Percentiles rank a stretch among this genome's conserved stretches.
These are phyloP conservation scores for Fusarium goolgardi DNA, from an alignment of 2,329 filamentous ascomycete species.

Conservation along the genomic window DNA sequence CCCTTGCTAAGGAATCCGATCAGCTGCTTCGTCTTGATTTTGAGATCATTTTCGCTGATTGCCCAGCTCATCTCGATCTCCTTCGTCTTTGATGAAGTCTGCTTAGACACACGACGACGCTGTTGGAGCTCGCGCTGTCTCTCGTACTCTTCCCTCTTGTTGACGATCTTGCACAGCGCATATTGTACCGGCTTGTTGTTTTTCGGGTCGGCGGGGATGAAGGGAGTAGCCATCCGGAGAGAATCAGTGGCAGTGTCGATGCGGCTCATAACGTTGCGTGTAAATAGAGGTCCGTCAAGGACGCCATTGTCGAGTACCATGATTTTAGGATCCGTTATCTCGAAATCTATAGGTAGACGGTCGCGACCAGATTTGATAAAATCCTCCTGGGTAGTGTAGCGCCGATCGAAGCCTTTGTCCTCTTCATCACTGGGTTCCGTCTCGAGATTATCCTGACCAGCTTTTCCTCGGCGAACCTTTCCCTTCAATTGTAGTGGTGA, in stretches of 20 bases:
- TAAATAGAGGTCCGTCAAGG: slow-evolving; percentile 55
- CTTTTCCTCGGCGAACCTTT: neutral
- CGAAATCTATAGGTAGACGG: slow-evolving; percentile 57
- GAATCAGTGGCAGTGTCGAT: slow-evolving; percentile 52
- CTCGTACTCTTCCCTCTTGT: slow-evolving; percentile 64
- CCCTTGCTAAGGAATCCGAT: slow-evolving; percentile 78
- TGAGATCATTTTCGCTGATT: slow-evolving; percentile 79
- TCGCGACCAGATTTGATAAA: slow-evolving; percentile 52
- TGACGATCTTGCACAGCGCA: slow-evolving; percentile 78
- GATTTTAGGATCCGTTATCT: slow-evolving; percentile 58
- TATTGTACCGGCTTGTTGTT: slow-evolving; percentile 43
- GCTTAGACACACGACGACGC: slow-evolving; percentile 58
- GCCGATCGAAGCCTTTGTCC: slow-evolving; percentile 47
- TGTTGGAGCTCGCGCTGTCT: slow-evolving; percentile 57
- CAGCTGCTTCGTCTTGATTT: slow-evolving; percentile 75
- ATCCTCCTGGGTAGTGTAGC: slow-evolving; percentile 52
- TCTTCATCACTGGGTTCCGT: slow-evolving; percentile 22
- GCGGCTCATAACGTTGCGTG: slow-evolving; percentile 55
- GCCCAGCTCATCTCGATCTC: slow-evolving; percentile 92
- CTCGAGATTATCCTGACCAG: neutral
- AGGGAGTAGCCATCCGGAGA: slow-evolving; percentile 58
- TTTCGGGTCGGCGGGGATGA: slow-evolving; percentile 49
- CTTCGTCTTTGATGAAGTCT: slow-evolving; percentile 66
- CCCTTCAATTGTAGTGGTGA: slow-evolving; percentile 19
- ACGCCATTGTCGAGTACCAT: slow-evolving; percentile 56